Evolutionary conservation across 2,329 filamentous ascomycete species (phyloP), one percentile per base, ranked within the genome.

Genomic region (Venturia aucupariae): DNA sequence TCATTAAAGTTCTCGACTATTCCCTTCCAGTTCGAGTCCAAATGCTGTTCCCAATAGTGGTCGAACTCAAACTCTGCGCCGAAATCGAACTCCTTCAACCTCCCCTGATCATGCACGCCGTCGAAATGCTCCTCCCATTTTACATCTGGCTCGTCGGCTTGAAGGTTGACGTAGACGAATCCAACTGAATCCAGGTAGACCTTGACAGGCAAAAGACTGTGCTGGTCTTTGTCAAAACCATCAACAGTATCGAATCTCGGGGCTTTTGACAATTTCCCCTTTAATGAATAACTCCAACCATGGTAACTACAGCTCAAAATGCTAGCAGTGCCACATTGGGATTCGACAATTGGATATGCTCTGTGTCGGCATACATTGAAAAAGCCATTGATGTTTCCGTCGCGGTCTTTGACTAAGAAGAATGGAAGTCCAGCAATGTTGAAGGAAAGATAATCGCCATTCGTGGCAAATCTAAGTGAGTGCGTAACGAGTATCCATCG

Each of bases 1-100:
- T 85, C 84, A 71, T 87, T 87, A 76, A 85, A 87, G 75, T 87
- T 86, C 70, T 87, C 84, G 17, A 80, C 80, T 39, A 84, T 72
- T 30, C 82, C 80, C 74, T 86, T 86, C 83, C 83, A 86, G 75
- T 85, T 85, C 70, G 80, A 83, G 39, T 80, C 77, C 0, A 80
- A 80, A 60, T 83, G 79, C 78, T 84, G 80, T 68, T 83, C 78
- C 81, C 82, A 85, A 39, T 73, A 72, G 70, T 85, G 82, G 68
- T 85, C 82, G 67, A 84, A 86, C 19, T 73, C 70, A 70, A 84
- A 87, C 61, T 84, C 75, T 6, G 30, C 19, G 60, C 32, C 11
- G 39, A 64, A 64, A 51, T 64, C 48, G 39, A 60, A 64, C 24
- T 55, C 38, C 10, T 60, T 60, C 35, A 55, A 32, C 57, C 48